Base-by-base conservation (phyloP, 805 yeast genomes). In the Starmerella apis region DNA sequence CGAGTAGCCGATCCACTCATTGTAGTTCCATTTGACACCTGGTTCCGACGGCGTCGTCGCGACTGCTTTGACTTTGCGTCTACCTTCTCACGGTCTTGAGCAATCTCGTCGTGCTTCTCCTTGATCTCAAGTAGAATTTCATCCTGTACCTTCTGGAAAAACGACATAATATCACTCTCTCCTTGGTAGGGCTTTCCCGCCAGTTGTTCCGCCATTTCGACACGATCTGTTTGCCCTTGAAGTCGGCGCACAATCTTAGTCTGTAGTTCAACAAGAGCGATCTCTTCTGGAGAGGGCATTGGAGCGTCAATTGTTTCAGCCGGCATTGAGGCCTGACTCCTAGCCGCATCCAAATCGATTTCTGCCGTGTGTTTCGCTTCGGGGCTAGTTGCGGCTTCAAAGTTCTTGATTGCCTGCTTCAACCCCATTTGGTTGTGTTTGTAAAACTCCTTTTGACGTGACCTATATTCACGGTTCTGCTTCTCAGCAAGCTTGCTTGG, bases 201-300 rank as follows among this genome's bases (percentile, higher is more conserved):
- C 10, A 53, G 50, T 24, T 53, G 54, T 30, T 50, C 58, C 20
- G 56, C 58, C 58, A 55, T 55, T 24, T 46, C 47, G 22, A 50
- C 31, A 7, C 58, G 52, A 33, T 55, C 58, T n/a, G 58, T 55
- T 33, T 55, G 58, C 47, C 58, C 58, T 48, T 55, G 58, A n/a
- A 55, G 36, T 4, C 58, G 52, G 13, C 58, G 48, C 24, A 50
- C 47, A 19, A 55, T 55, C 54, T 55, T 55, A 24, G 56, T 55
- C 8, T 50, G 54, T 25, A 55, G 54, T 45, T 55, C 58, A 10
- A 47, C 43, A 8, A 55, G 53, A 4, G 56, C 58, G 18, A 55
- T 48, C 43, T 55, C 58, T 28, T 52, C 52, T 4, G 47, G 44
- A 3, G 48, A 41, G 25, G 58, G 58, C 33, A 18, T 37, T 18